phyloP scores from a whole-genome alignment of 1,139 yeast species.

The Candida glucosophila region DNA sequence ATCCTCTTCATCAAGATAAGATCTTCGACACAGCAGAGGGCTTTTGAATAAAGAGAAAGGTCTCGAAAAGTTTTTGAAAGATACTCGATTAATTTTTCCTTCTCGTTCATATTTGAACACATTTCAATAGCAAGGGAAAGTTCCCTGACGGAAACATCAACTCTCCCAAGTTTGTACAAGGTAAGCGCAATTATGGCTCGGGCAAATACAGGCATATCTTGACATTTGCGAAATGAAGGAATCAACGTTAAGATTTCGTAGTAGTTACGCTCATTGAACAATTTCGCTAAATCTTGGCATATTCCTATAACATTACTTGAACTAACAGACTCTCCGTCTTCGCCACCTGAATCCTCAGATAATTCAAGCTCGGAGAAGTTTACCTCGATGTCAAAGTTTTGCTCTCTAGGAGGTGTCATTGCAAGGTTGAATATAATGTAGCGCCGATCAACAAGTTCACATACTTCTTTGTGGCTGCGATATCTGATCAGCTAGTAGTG shows the following conservation, averaged over 20 bases:
- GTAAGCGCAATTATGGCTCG: conserved; percentile 13
- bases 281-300: conserved; percentile 5
- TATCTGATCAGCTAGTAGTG: conserved; percentile 1
- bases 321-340: conserved; percentile 1
- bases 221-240: conserved; percentile 4
- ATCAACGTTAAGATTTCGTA: conserved; percentile 6
- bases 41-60: conserved; percentile 9
- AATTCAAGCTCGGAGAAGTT: no score
- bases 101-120: conserved; percentile 9
- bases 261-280: conserved; percentile 4
- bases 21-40: conserved; percentile 7
- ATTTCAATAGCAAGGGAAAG: conserved; percentile 19
- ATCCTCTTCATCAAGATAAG: conserved; percentile 7
- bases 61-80: conserved; percentile 11
- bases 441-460: conserved; percentile 1
- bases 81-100: conserved; percentile 10
- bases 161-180: conserved; percentile 17
- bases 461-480: conserved; percentile 6
- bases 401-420: no score
- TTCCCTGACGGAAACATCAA: conserved; percentile 17
- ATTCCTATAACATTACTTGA: conserved; percentile 2
- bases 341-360: conserved; percentile 2
- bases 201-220: conserved; percentile 5
- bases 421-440: no score
- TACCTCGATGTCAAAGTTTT: no score